Base-by-base conservation (phyloP, 176 grass and related monocot genomes). In the Oryza rufipogon region DNA sequence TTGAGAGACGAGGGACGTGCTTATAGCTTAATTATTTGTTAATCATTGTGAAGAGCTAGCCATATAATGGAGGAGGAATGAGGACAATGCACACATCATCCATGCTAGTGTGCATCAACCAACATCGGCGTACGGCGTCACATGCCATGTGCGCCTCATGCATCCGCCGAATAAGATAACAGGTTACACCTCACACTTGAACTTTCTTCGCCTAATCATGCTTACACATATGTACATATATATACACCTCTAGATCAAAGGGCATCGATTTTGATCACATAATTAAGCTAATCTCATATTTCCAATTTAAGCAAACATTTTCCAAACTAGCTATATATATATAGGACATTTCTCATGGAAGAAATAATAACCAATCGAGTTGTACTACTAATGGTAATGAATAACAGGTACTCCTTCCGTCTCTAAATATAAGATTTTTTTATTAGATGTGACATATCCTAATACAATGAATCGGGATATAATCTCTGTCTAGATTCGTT, bases 121-220 rank as follows among this genome's bases (percentile, higher is more conserved):
- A 75, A 66, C 68, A 15, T 15, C 46, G 45, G 45, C 22, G 7
- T 3, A 20, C 65, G 10, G 12, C 52, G 4, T 49, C 78, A 78
- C 83, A 81, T 82, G 73, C 25, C 83, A 77, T 86, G 78, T 78
- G 78, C 48, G 45, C 52, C 8, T 44, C 42, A 44, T 44, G 42
- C 9, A 44, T 44, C 42, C 42, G 8, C 1, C 51, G 52, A 77
- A 33, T 64, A 39, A 81, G 54, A 17, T 51, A 45, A 20, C 32
- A 23, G 16, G 60, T 61, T 60, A 45, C 68, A 44, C 58, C 45
- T 76, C 46, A 70, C 51, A 2, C 26, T 9, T 17, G 15, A 64
- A 16, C 56, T 78, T 82, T 48, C 26, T 3, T 42, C n/a, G 12
- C 16, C 64, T 28, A 64, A 89, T 81, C 71, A 64, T 64, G 65